phyloP scores from a whole-genome alignment of 352 stramenopile genomes.

The Phytophthora parvispora region DNA sequence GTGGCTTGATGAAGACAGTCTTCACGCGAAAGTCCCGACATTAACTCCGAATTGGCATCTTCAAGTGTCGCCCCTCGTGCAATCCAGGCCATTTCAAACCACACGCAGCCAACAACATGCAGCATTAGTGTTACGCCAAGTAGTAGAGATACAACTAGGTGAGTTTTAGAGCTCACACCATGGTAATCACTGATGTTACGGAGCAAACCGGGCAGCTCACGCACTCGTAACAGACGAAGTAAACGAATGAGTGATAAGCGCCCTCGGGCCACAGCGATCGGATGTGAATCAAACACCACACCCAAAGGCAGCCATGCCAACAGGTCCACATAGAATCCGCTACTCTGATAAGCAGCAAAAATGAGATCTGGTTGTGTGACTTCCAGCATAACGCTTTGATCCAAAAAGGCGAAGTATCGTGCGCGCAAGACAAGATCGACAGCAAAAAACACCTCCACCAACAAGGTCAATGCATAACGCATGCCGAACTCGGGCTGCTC shows the following conservation, averaged over 20 bases:
- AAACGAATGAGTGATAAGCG: slow-evolving; percentile 65
- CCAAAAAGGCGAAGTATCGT: slow-evolving; percentile 67
- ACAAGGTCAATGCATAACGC: slow-evolving; percentile 49
- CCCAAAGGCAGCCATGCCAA: slow-evolving; percentile 56
- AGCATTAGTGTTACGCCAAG: slow-evolving; percentile 66
- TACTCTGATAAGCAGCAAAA: slow-evolving; percentile 64
- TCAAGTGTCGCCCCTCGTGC: slow-evolving; percentile 2
- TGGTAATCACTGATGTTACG: slow-evolving; percentile 67
- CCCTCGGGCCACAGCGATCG: slow-evolving; percentile 9
- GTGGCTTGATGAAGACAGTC: slow-evolving; percentile 70
- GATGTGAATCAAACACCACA: slow-evolving; percentile 57
- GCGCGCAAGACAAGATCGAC: slow-evolving; percentile 59
- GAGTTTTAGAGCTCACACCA: slow-evolving; percentile 67
- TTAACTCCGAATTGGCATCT: neutral
- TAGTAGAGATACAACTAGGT: slow-evolving; percentile 55
- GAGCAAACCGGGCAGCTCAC: slow-evolving; percentile 49
- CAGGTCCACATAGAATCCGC: slow-evolving; percentile 67
- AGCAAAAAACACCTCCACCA: slow-evolving; percentile 67
- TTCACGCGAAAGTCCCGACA: slow-evolving; percentile 11
- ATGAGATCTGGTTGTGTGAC: slow-evolving; percentile 67
- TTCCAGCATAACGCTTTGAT: slow-evolving; percentile 72
- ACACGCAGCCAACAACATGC: slow-evolving; percentile 70
- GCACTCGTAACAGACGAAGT: slow-evolving; percentile 57
- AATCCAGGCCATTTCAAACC: slow-evolving; percentile 74
- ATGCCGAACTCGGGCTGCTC: slow-evolving; percentile 38